Base-by-base conservation (phyloP, 805 yeast genomes). In the Cyberlindnera maritima region DNA sequence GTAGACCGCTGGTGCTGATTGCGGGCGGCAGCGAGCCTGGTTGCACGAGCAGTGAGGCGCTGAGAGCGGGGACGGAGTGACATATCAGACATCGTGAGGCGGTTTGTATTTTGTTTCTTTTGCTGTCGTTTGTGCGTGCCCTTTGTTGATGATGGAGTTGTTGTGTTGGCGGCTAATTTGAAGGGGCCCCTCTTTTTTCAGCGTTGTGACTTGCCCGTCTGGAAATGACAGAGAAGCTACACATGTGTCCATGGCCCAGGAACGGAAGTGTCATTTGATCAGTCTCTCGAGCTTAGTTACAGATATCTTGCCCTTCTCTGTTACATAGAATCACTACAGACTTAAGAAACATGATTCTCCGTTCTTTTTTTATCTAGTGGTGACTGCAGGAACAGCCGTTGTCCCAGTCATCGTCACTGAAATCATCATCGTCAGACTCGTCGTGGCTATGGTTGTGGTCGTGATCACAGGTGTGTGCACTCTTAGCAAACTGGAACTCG, bases 11-110 rank as follows among this genome's bases (percentile, higher is more conserved):
- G 40, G 59, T 52, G 55, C 15, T 41, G 43, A 4, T 45, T 12
- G 21, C 59, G 58, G 29, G 41, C 26, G 17, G 32, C 31, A 31
- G 46, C 44, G 36, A 40, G 36, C 31, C 45, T 42, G 14, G 45
- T 15, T 20, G 37, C 49, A n/a, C 51, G 43, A 12, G 55, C 52
- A 21, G 50, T 47, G 19, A 64, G 57, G 31, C 71, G 58, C 47
- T 63, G 69, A 12, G 68, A 62, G 52, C 66, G 65, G 29, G 67
- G 70, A 43, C 71, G 64, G 17, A 64, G 55, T 3, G 69, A 64
- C 34, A 64, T 57, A 20, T 46, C 47, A 2, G 53, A 49, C 53
- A 49, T 49, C 20, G 29, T 36, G 29, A 31, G 15, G 35, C 10
- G 25, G 11, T 35, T 20, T 26, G 15, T 11, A 3, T 21, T 21